Percentiles rank a stretch among this genome's conserved stretches.
Evolutionary conservation across 169 alveolate genomes (phyloP).

Genomic region (Plasmodium yoelii): DNA sequence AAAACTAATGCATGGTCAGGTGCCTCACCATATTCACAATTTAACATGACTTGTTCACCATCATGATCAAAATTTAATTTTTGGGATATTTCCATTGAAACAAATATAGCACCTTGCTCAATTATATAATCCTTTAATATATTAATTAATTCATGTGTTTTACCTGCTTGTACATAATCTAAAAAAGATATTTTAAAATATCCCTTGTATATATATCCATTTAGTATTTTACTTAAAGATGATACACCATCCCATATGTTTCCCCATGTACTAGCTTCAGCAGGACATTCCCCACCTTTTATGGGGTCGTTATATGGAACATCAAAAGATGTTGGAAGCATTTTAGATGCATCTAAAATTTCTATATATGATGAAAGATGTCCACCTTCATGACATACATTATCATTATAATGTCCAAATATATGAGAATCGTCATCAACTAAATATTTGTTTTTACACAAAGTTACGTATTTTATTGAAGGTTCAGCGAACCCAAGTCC

Average conservation of each 20-base stretch:
- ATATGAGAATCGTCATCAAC: not conserved
- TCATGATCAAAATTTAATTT: constrained; percentile 78
- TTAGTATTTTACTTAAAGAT: constrained; percentile 5
- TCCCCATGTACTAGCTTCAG: constrained; percentile 10
- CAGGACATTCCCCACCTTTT: constrained; percentile 53
- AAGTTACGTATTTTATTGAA: constrained; percentile 53
- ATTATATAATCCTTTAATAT: constrained; percentile 72
- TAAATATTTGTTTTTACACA: constrained; percentile 28
- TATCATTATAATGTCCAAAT: constrained; percentile 53
- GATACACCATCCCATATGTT: constrained; percentile 55
- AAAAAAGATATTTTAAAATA: constrained; percentile 45
- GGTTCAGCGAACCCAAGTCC: constrained; percentile 63
- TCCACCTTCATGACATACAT: constrained; percentile 59
- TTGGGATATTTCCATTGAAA: constrained; percentile 59
- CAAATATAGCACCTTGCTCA: constrained; percentile 75
- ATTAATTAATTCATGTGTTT: constrained; percentile 51
- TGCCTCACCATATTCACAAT: constrained; percentile 53
- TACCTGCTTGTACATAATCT: constrained; percentile 23
- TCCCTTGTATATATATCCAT: constrained; percentile 45
- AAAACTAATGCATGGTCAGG: constrained; percentile 77
- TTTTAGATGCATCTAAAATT: constrained; percentile 1
- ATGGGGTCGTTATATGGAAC: constrained; percentile 62
- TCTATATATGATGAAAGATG: constrained; percentile 39
- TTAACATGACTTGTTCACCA: constrained; percentile 72
- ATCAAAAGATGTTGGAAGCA: constrained; percentile 50